Percentiles rank a stretch among this genome's conserved stretches.
These are phyloP conservation scores for Vanrija sp. DNA, from an alignment of 1,284 basidiomycete genomes.

Conservation along the genomic window DNA sequence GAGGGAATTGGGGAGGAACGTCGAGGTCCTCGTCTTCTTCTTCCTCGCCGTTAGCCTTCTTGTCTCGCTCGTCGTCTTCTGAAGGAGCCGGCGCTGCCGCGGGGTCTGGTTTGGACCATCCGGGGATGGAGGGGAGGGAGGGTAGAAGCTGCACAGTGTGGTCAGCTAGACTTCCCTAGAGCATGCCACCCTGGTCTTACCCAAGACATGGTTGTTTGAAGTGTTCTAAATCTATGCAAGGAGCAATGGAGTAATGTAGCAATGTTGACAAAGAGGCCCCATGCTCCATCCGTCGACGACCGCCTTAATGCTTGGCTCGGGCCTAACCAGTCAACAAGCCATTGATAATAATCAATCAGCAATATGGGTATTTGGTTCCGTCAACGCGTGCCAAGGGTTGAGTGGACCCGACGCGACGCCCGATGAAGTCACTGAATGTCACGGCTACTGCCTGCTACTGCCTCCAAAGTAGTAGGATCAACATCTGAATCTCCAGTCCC, in stretches of 20 bases:
- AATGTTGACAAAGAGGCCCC: background rate
- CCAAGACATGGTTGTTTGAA: slow-evolving; percentile 9
- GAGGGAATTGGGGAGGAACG: slow-evolving; percentile 76
- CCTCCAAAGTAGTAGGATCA: no score
- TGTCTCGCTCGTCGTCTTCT: background rate
- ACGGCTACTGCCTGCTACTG: no score
- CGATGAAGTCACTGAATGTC: no score
- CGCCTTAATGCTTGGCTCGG: no score
- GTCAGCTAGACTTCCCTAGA: background rate
- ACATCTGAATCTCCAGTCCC: no score
- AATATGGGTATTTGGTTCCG: no score
- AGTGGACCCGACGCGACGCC: no score
- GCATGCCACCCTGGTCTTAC: background rate
- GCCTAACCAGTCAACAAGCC: no score
- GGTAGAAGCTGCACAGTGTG: slow-evolving; percentile 6
- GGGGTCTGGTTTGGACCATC: background rate
- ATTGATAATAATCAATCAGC: no score
- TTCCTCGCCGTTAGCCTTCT: slow-evolving; percentile 32
- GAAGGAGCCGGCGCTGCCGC: background rate
- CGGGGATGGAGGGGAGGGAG: slow-evolving; percentile 8
- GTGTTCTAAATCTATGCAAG: background rate
- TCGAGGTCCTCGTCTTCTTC: slow-evolving; percentile 62
- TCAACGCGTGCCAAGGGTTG: no score
- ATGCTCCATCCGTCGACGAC: no score
- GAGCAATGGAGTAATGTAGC: slow-evolving; percentile 5